Evolutionary conservation across 106 monocot genomes (phyloP).

Genomic region (Dioscorea alata): DNA sequence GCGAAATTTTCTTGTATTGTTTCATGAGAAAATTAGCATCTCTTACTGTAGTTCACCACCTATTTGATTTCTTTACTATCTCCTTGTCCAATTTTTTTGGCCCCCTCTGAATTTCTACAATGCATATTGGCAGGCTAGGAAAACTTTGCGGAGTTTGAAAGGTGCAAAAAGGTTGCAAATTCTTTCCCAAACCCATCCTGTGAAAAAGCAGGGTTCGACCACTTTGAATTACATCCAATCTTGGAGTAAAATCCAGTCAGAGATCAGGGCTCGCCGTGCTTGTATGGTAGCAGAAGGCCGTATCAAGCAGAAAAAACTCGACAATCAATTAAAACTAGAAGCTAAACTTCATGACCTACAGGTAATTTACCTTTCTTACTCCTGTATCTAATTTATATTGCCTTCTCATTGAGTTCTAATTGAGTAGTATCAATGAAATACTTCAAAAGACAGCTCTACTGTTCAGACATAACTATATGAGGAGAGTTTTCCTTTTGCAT

Average conservation of each 20-base stretch:
- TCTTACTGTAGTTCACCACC: too few relatives aligned
- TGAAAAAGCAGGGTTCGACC: constrained; percentile 45
- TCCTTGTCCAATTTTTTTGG: too few relatives aligned
- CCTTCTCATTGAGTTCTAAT: too few relatives aligned
- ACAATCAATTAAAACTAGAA: constrained; percentile 59
- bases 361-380: constrained; percentile 13
- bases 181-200: constrained; percentile 19
- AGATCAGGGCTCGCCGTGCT: constrained; percentile 50
- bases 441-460: too few relatives aligned
- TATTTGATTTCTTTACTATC: too few relatives aligned
- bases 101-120: neutral
- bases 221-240: constrained; percentile 45
- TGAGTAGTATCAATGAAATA: too few relatives aligned
- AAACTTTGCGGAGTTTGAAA: constrained; percentile 35
- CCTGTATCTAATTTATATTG: too few relatives aligned
- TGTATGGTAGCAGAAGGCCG: constrained; percentile 64
- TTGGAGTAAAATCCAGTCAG: constrained; percentile 57
- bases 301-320: constrained; percentile 55
- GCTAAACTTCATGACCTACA: constrained; percentile 68
- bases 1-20: too few relatives aligned
- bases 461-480: too few relatives aligned
- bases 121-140: constrained; percentile 44
- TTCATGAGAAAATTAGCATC: too few relatives aligned
- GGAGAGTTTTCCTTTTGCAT: too few relatives aligned
- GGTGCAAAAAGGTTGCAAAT: constrained; percentile 34